Conservation (phyloP, 139 green algal genomes). For the Chlorella vulgaris region DNA sequence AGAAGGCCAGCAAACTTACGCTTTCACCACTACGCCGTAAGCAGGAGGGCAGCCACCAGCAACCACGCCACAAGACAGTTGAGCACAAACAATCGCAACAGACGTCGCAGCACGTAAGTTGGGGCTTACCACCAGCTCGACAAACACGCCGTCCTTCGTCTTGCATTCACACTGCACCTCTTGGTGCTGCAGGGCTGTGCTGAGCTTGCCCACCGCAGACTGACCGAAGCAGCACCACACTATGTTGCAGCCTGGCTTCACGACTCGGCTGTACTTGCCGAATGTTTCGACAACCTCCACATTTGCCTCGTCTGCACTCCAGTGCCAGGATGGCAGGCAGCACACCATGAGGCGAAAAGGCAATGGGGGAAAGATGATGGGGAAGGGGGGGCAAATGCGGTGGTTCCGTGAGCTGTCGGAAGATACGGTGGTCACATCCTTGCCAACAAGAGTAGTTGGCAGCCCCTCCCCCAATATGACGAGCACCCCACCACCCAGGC, state of each 20-base stretch:
- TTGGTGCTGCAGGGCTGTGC: conserved; percentile 22
- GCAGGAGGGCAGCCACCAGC: too few species aligned
- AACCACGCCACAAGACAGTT: too few species aligned
- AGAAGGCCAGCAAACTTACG: background rate
- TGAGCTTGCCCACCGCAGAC: conserved; percentile 21
- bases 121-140: conserved; percentile 24
- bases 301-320: background rate
- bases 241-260: background rate
- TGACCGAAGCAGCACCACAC: conserved; percentile 13
- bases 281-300: conserved; percentile 1
- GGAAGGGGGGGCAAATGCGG: background rate
- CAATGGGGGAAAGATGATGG: background rate
- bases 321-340: background rate
- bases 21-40: background rate
- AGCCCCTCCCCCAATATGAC: too few species aligned
- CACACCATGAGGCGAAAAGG: background rate
- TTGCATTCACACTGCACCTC: conserved; percentile 24
- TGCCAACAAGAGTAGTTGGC: background rate
- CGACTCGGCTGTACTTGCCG: background rate
- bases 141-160: conserved; percentile 15
- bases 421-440: background rate
- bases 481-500: background rate
- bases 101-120: background rate
- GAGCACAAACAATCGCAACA: too few species aligned
- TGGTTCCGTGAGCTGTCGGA: too few species aligned